Conservation (phyloP, 1,139 yeast species). For the Groenewaldozyma auringiensis region DNA sequence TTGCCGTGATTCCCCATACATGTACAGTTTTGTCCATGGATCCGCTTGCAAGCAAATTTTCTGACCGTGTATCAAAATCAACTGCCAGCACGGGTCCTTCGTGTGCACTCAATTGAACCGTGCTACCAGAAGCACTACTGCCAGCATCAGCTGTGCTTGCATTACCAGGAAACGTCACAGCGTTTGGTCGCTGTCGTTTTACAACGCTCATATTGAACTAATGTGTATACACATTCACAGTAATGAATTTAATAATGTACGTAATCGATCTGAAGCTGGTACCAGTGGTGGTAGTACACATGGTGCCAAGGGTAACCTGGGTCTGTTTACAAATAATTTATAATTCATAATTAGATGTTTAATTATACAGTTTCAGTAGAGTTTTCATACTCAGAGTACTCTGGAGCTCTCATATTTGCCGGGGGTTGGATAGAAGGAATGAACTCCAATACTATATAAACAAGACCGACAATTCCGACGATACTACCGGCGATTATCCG, state of each 20-base stretch:
- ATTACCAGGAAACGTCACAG: background rate
- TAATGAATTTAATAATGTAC: background rate
- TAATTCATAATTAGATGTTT: too few relatives aligned
- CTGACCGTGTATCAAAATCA: slow-evolving; percentile 26
- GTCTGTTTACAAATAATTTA: too few relatives aligned
- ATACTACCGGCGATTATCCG: slow-evolving; percentile 49
- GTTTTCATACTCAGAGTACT: slow-evolving; percentile 21
- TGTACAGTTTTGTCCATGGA: slow-evolving; percentile 28
- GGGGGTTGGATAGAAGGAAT: slow-evolving; percentile 67
- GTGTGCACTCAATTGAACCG: slow-evolving; percentile 19
- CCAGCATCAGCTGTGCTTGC: background rate
- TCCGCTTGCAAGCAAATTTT: slow-evolving; percentile 29
- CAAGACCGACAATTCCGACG: slow-evolving; percentile 51
- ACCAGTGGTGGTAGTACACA: background rate
- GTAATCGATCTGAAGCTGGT: background rate
- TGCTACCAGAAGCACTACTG: background rate
- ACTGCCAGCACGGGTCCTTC: slow-evolving; percentile 27
- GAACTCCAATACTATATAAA: slow-evolving; percentile 55
- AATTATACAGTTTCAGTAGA: slow-evolving; percentile 26
- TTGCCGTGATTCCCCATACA: slow-evolving; percentile 37
- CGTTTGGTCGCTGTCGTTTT: background rate
- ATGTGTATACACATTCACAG: background rate
- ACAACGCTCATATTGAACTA: background rate
- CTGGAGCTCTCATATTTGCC: slow-evolving; percentile 47
- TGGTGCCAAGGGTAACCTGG: too few relatives aligned